phyloP scores from a whole-genome alignment of 371 early-diverging fungal genomes.

The Saksenaea vasiformis region DNA sequence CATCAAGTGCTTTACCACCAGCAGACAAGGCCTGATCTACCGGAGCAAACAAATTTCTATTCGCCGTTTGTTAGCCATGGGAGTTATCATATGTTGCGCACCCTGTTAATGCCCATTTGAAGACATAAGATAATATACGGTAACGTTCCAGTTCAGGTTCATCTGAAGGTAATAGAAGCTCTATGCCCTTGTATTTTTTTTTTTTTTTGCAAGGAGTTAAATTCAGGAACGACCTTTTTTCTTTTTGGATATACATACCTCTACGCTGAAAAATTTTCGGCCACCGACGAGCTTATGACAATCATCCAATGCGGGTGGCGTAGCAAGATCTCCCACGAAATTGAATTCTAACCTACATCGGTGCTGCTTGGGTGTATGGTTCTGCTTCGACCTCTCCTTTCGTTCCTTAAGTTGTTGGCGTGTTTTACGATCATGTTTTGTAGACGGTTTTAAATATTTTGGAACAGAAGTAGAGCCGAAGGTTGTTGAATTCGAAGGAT shows the following conservation, averaged over 20 bases:
- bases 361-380: not conserved
- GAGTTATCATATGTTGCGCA: not conserved
- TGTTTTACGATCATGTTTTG: not conserved
- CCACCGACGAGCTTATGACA: not conserved
- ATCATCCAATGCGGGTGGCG: not conserved
- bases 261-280: not conserved
- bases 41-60: conserved; percentile 27
- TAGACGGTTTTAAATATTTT: not conserved
- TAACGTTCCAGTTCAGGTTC: not conserved
- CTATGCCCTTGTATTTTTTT: not conserved
- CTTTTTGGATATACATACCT: not conserved
- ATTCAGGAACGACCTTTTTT: not conserved
- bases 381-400: not conserved
- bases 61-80: not conserved
- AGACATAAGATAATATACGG: not conserved
- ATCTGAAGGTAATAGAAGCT: not conserved
- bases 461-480: not conserved
- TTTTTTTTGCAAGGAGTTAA: not conserved
- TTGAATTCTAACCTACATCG: not conserved
- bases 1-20: conserved; percentile 24
- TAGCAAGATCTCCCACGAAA: not conserved
- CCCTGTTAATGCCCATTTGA: not conserved
- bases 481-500: not conserved
- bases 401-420: not conserved
- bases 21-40: conserved; percentile 16